These are phyloP conservation scores for Pedinophyceae sp. DNA, from an alignment of 139 green algal genomes.

Conservation along the genomic window DNA sequence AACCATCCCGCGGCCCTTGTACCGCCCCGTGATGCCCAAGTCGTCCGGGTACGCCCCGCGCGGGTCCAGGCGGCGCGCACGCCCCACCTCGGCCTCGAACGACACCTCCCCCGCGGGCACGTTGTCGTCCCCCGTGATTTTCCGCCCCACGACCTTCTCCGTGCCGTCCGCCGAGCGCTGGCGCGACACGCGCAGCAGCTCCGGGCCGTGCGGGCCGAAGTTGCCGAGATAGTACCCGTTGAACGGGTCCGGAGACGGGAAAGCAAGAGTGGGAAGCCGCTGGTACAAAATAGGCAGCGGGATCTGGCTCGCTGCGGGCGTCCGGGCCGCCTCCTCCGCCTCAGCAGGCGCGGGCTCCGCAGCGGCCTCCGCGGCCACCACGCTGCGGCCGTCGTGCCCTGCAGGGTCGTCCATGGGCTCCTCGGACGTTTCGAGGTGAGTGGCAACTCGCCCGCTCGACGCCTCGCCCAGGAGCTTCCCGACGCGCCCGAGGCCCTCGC, in stretches of 20 bases:
- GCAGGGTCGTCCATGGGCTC: too few relatives aligned
- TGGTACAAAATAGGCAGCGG: too few relatives aligned
- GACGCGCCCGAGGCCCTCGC: too few relatives aligned
- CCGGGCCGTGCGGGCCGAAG: conserved; percentile 74
- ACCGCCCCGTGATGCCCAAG: conserved; percentile 56
- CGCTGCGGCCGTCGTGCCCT: too few relatives aligned
- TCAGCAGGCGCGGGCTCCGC: too few relatives aligned
- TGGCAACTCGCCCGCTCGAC: too few relatives aligned
- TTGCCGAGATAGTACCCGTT: conserved; percentile 59
- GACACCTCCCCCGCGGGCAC: conserved; percentile 59
- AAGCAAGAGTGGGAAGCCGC: conserved; percentile 14
- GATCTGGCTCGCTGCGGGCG: too few relatives aligned
- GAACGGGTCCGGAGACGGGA: conserved; percentile 32
- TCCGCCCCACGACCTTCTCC: conserved; percentile 53
- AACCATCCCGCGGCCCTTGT: conserved; percentile 66
- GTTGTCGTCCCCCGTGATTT: conserved; percentile 81
- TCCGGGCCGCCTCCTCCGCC: too few relatives aligned
- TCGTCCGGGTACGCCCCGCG: conserved; percentile 59
- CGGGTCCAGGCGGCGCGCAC: conserved; percentile 7
- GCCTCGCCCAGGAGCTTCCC: too few relatives aligned
- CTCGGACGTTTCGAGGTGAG: not conserved
- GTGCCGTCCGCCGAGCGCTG: conserved; percentile 23
- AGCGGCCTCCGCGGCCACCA: too few relatives aligned
- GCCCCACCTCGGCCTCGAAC: conserved; percentile 58
- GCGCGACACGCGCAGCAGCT: conserved; percentile 55